Evolutionary conservation across 495 filamentous ascomycete genomes (phyloP), one percentile per base, ranked within the genome.

Genomic region (Bathelium albidoporum): DNA sequence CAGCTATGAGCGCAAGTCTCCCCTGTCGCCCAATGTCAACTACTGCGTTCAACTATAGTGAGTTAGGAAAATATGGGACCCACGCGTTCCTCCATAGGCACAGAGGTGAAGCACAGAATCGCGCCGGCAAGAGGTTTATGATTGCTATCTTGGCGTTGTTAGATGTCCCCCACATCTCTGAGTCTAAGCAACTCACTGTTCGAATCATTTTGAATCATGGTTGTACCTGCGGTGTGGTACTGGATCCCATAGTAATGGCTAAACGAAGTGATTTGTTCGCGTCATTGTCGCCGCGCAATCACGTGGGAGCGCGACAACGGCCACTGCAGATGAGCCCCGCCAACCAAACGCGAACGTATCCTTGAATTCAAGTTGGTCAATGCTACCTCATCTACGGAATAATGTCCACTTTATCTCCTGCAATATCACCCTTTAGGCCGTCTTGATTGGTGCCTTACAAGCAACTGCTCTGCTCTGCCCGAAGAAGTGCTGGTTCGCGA

Each of bases 101-200:
- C 86, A 32, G 87, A 89, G 26, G 94, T 98, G 74, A 91, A 96
- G 79, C 94, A 98, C 65, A 98, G 79, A 59, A 96, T 83, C 59
- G 90, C 84, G 60, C 91, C 90, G 62, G 77, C 76, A 65, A 98
- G 85, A 59, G 94, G 93, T 45, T 66, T 64, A 49, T 70, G 67
- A 32, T 61, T 65, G 2, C 49, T 70, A 18, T 59, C 73, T 74
- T 36, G 31, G 22, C 5, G 16, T 18, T 10, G 36, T 60, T 14
- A 60, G 58, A 18, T 26, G 36, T 36, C 18, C 14, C 2, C 36
- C 11, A 31, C 49, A 55, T n/a, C n/a, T 16, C 12, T 31, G 32
- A 12, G 5, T 28, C 22, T 34, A 14, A 60, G 11, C 18, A 26
- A 7, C 14, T 11, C 36, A 60, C 58, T 16, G 12, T 60, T 36